phyloP scores from a whole-genome alignment of 2,329 filamentous ascomycete species.

The Ophiostoma piceae region DNA sequence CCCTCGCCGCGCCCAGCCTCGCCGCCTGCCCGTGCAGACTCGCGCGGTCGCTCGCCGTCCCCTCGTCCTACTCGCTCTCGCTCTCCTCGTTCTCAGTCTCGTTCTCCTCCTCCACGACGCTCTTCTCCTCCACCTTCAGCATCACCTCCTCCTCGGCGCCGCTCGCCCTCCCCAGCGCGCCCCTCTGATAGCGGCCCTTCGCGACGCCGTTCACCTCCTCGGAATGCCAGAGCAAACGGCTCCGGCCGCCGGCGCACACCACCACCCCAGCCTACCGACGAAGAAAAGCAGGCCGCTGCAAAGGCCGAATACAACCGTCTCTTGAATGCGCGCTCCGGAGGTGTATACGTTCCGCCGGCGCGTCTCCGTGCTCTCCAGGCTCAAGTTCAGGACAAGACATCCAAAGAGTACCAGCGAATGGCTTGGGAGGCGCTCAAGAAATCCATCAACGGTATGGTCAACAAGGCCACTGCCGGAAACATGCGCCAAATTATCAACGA shows the following conservation, averaged over 20 bases:
- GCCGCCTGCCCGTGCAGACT: neutral
- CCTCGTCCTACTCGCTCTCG: slow-evolving; percentile 4
- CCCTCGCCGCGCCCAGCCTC: slow-evolving; percentile 14
- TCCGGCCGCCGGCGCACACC: slow-evolving; percentile 30
- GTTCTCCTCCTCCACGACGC: neutral
- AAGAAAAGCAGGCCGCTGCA: slow-evolving; percentile 79
- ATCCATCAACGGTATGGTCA: slow-evolving; percentile 96
- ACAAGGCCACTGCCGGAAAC: slow-evolving; percentile 97
- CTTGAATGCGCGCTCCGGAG: slow-evolving; percentile 85
- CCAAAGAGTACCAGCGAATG: slow-evolving; percentile 97
- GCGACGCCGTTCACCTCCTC: slow-evolving; percentile 18
- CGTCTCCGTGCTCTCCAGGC: slow-evolving; percentile 86
- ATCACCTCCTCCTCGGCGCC: neutral
- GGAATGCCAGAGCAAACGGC: neutral
- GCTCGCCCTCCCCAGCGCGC: slow-evolving; percentile 8
- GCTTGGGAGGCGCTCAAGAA: slow-evolving; percentile 99
- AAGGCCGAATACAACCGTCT: slow-evolving; percentile 94
- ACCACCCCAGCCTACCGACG: slow-evolving; percentile 54
- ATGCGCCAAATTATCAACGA: slow-evolving; percentile 98
- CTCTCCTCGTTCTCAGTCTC: slow-evolving; percentile 7
- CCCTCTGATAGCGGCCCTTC: slow-evolving; percentile 10
- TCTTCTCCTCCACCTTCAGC: neutral
- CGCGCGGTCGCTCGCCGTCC: slow-evolving; percentile 14
- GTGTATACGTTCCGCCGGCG: slow-evolving; percentile 93
- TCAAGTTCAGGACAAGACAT: slow-evolving; percentile 93